Evolutionary conservation across 768 basidiomycete species (phyloP), one percentile per base, ranked within the genome.

Genomic region (Trametes gibbosa): DNA sequence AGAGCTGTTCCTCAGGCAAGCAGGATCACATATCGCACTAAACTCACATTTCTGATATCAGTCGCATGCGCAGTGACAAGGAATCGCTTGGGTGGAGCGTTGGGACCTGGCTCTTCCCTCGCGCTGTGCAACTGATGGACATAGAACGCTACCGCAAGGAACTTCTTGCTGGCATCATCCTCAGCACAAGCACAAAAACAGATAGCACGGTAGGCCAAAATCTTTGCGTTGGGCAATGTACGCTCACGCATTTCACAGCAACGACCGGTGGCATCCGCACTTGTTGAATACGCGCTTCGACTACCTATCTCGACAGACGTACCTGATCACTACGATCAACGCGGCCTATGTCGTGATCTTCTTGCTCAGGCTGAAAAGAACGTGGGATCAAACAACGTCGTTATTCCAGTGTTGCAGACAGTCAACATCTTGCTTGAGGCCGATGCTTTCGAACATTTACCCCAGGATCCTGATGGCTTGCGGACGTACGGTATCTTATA

Each of bases 141-240:
- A 77, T 92, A 50, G 71, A 75, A 35, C 75, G 77, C 48, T 95
- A 90, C 70, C 81, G 90, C 41, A 73, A 73, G 53, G 69, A 77
- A 25, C 68, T 96, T 50, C 76, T 96, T 43, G 75, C 77, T 10
- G 93, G 93, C 13, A 69, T 96, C 7, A 79, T 95, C 13, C 76
- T 90, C 54, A 95, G 91, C 68, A 77, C 93, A 37, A 89, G 87
- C 35, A 91, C 90, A 70, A 89, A 85, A 73, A 92, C 92, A 9
- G 86, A 90, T 60, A 90, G 87, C 68, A 92, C 87, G 5, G 95
- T 96, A 68, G 74, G 89, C 74, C 4, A 46, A 9, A 32, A 32
- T 27, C 12, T 21, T 12, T 34, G n/a, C 46, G 13, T 32, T 10
- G 29, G 29, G 29, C 5, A 32, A 32, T 10, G 29, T 10, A 32